Base-by-base conservation (phyloP, 2,329 filamentous ascomycete genomes). In the Alternaria sp. region DNA sequence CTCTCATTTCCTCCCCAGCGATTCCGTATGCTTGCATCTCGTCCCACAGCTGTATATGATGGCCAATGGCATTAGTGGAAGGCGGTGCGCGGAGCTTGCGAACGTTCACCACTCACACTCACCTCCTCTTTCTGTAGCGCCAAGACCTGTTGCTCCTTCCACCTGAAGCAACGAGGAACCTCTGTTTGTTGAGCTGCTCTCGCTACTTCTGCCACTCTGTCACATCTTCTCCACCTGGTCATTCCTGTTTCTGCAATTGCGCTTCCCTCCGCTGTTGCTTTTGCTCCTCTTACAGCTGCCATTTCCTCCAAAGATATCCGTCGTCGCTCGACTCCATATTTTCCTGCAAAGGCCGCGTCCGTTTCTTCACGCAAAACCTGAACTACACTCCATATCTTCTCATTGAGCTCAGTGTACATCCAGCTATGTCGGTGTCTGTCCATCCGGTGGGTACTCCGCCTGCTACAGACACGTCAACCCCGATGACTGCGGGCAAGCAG, bases 51-150 rank as follows among this genome's bases (percentile, higher is more conserved):
- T 26, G 4, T n/a, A 9, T n/a, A 16, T 18, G 30, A 47, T 24
- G 20, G 16, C 46, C 46, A 49, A 32, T 51, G 32, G 7, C 11
- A 51, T 22, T 22, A 14, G 28, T 41, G 20, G 11, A 47, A 26
- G 14, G 32, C 38, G 43, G 22, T 8, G n/a, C 26, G 47, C 20
- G 36, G 28, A 20, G 32, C 38, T 51, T 46, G 52, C n/a, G 52
- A 28, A 43, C 48, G 18, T 28, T 41, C 51, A 18, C 39, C 2
- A 51, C 30, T 54, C 43, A 44, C 34, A 28, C 59, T 66, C 60
- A 66, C 64, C 49, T 63, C 55, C 22, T 56, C 48, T 51, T 54
- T 49, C 39, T 47, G 24, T 48, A 22, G 47, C 26, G 32, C 53
- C 42, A 61, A 47, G 51, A 38, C 36, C 43, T 20, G 20, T 30